Evolutionary conservation across 805 yeast species (phyloP), one percentile per base, ranked within the genome.

Genomic region (Saccharomycopsis fodiens): DNA sequence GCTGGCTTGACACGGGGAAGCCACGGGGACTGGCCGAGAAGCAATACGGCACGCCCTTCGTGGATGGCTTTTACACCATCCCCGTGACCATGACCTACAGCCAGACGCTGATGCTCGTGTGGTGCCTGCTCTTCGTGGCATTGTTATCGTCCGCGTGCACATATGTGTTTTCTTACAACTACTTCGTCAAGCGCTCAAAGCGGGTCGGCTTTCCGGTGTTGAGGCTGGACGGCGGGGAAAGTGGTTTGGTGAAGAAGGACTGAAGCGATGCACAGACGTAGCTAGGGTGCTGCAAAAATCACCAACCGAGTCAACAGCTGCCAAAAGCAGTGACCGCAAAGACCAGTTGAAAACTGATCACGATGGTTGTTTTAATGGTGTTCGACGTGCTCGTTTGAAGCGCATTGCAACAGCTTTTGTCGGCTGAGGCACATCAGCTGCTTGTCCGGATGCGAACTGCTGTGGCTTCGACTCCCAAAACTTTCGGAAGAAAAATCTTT

Each of bases 1-100:
- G 75, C 46, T 83, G 91, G 91, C 55, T 65, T 16, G 29, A 19
- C 20, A 32, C 15, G 5, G 36, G 36, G 6, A 32, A 32, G 20
- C 29, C 29, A 6, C 6, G 10, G 29, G 6, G 6, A 7, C 29
- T 25, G 29, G 29, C 29, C 29, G 6, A 6, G 10, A 25, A 25
- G 29, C 29, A 25, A 10, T 12, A 15, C 16, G 41, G 6, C 17
- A 7, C 32, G n/a, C 50, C 46, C 10, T 46, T 38, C 32, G 19
- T n/a, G 12, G 45, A 42, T 30, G 46, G 46, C 10, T 35, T 17
- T 21, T 40, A 45, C 21, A 38, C 48, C 7, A 35, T 45, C 32
- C 44, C 44, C 15, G 7, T 15, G 20, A 20, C 39, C 13, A 16
- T 39, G 15, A 35, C 42, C 4, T 46, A 46, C 29, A 46, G 27